Evolutionary conservation across 257 asterid species (phyloP).

Genomic region (Solanum virginianum): DNA sequence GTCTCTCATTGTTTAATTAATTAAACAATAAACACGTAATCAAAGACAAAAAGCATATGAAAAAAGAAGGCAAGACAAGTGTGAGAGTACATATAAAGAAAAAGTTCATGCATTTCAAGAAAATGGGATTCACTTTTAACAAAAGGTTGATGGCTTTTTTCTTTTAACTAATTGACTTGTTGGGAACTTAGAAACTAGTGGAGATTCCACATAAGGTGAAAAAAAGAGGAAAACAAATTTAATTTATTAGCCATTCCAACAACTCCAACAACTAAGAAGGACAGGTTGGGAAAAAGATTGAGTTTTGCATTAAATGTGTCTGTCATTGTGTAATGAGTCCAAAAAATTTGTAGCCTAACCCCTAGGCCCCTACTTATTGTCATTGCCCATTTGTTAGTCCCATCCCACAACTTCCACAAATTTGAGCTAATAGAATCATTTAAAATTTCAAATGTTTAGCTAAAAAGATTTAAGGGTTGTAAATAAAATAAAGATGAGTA

Average conservation of each 20-base stretch:
- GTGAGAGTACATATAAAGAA: not conserved
- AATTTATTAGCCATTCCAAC: not conserved
- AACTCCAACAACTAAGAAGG: constrained; percentile 21
- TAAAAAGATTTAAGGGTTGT: not conserved
- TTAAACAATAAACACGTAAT: not conserved
- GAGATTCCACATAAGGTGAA: not conserved
- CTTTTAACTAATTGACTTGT: not conserved
- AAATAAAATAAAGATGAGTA: not conserved
- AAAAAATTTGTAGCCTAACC: not conserved
- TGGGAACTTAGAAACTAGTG: not conserved
- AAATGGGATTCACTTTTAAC: not conserved
- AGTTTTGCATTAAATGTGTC: constrained; percentile 40
- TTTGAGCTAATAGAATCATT: not conserved
- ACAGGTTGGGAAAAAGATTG: constrained; percentile 38
- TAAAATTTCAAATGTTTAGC: not conserved
- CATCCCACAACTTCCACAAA: not conserved
- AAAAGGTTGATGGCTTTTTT: not conserved
- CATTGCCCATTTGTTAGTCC: constrained; percentile 9
- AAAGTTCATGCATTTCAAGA: not conserved
- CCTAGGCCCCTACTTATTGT: constrained; percentile 11
- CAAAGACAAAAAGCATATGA: not conserved
- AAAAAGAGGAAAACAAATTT: not conserved
- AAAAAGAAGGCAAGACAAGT: not conserved
- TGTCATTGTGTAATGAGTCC: constrained; percentile 38
- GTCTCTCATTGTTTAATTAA: not conserved